Percentiles rank a stretch among this genome's conserved stretches.
Evolutionary conservation across 352 stramenopile genomes (phyloP).

Genomic region (Pythium insidiosum): DNA sequence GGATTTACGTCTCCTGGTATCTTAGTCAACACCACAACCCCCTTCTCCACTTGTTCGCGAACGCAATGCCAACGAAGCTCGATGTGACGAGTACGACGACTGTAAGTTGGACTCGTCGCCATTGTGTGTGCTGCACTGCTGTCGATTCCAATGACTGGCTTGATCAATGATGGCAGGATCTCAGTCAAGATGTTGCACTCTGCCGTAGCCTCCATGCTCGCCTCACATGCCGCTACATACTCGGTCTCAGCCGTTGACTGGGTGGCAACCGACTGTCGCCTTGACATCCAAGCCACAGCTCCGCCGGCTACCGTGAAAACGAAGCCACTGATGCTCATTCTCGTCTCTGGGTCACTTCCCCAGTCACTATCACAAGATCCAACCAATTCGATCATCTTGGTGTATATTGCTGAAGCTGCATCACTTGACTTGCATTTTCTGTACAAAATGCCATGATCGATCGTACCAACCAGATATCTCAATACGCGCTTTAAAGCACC

Average conservation of each 20-base stretch:
- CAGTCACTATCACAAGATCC: constrained; percentile 10
- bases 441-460: constrained; percentile 1
- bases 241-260: constrained; percentile 5
- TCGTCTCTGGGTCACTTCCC: neutral
- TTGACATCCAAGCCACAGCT: constrained; percentile 2
- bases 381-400: no score
- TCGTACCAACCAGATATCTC: constrained; percentile 3
- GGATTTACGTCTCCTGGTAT: neutral
- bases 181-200: constrained; percentile 5
- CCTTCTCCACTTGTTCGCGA: constrained; percentile 2
- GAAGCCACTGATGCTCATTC: constrained; percentile 4
- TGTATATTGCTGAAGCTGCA: neutral
- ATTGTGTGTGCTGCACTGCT: constrained; percentile 1
- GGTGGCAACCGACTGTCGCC: constrained; percentile 1
- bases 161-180: neutral
- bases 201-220: constrained; percentile 3
- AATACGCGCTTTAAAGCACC: constrained; percentile 4
- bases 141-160: constrained; percentile 2
- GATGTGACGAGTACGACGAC: constrained; percentile 2
- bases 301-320: constrained; percentile 6
- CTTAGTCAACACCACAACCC: neutral
- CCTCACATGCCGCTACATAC: constrained; percentile 10
- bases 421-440: neutral
- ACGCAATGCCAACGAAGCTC: constrained; percentile 10
- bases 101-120: constrained; percentile 9